A percentile compares a stretch with the other conserved stretches of the same genome.
These are phyloP conservation scores for Trichoderma oligosporum DNA, from an alignment of 2,329 filamentous ascomycete genomes.

Conservation along the genomic window DNA sequence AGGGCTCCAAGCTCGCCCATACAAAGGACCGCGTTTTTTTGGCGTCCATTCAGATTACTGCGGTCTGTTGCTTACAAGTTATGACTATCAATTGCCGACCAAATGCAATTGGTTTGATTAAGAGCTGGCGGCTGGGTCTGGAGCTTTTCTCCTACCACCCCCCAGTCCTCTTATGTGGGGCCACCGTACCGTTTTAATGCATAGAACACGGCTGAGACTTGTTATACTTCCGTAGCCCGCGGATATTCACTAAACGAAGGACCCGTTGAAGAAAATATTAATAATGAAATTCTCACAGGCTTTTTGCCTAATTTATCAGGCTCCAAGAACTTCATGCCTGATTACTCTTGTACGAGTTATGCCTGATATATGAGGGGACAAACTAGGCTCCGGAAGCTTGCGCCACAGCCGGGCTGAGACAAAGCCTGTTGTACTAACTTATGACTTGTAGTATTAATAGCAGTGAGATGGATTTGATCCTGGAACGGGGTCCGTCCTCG, in stretches of 20 bases:
- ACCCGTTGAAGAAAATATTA: not conserved
- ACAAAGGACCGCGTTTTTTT: not conserved
- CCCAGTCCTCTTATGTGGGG: constrained; percentile 5
- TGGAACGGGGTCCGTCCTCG: not conserved
- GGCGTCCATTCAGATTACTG: not conserved
- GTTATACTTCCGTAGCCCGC: not conserved
- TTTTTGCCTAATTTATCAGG: constrained; percentile 8
- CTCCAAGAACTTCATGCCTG: not conserved
- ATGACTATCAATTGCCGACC: constrained; percentile 5
- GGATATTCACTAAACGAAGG: constrained; percentile 2
- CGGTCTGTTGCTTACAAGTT: no score
- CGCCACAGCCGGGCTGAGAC: no score
- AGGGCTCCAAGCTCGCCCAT: not conserved
- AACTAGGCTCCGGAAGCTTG: not conserved
- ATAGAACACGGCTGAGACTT: not conserved
- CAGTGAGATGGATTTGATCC: not conserved
- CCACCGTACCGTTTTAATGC: not conserved
- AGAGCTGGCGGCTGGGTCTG: not conserved
- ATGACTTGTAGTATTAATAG: not conserved
- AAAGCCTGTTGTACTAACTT: no score
- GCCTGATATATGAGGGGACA: constrained; percentile 4
- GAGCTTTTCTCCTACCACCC: constrained; percentile 4
- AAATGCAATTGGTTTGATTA: not conserved
- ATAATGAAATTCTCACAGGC: constrained; percentile 14
- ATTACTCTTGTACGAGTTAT: no score